These are phyloP conservation scores for Salix viminalis DNA, from an alignment of 345 rosid species.

Conservation along the genomic window DNA sequence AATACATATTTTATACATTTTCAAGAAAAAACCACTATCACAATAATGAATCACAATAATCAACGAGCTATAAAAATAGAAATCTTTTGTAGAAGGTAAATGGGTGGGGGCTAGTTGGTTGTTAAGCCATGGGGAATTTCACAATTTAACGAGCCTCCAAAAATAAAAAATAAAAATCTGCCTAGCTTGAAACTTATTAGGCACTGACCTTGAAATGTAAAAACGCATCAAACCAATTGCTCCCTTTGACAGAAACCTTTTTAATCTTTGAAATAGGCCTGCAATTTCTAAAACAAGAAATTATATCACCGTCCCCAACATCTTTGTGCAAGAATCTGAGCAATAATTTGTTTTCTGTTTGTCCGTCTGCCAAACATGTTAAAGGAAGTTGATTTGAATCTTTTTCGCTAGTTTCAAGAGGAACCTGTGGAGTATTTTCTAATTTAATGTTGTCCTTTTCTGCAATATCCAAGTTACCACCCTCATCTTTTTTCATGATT, in stretches of 20 bases:
- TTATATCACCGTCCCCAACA: slow-evolving; percentile 2
- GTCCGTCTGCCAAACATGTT: slow-evolving; percentile 11
- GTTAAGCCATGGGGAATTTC: too few species aligned
- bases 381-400: slow-evolving; percentile 2
- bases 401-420: slow-evolving; percentile 13
- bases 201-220: slow-evolving; percentile 32
- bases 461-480: background rate
- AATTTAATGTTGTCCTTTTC: background rate
- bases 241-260: slow-evolving; percentile 18
- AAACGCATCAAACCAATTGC: slow-evolving; percentile 27
- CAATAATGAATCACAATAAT: too few species aligned
- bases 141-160: too few species aligned
- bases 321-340: slow-evolving; percentile 25
- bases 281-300: slow-evolving; percentile 7
- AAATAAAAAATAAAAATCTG: too few species aligned
- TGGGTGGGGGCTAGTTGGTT: too few species aligned
- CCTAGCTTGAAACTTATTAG: background rate
- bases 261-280: slow-evolving; percentile 26
- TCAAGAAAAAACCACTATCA: too few species aligned
- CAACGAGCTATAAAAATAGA: too few species aligned
- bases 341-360: slow-evolving; percentile 20
- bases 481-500: background rate
- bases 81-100: too few species aligned
- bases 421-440: background rate
- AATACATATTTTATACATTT: too few species aligned